These are phyloP conservation scores for Polytrichum formosum DNA, from an alignment of 225 moss, liverwort and hornwort genomes.

Conservation along the genomic window DNA sequence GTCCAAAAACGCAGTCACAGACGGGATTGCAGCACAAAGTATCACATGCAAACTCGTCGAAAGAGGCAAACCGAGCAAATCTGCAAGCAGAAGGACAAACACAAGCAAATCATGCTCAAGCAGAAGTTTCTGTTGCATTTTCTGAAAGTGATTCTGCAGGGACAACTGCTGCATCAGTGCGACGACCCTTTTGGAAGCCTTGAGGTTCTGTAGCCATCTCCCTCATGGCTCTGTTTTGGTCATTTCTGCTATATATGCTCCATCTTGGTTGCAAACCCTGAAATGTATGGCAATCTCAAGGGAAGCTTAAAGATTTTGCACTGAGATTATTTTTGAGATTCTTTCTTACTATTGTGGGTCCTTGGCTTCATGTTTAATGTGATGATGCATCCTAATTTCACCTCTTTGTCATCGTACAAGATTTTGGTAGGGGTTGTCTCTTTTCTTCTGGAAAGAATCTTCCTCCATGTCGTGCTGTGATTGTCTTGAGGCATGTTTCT, in stretches of 20 bases:
- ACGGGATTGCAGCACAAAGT: slow-evolving; percentile 21
- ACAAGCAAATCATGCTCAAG: slow-evolving; percentile 15
- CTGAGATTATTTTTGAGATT: too few relatives aligned
- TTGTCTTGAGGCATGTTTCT: too few relatives aligned
- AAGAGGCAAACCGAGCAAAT: slow-evolving; percentile 18
- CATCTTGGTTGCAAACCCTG: too few relatives aligned
- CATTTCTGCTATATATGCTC: neutral
- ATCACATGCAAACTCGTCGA: slow-evolving; percentile 23
- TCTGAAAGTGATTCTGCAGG: slow-evolving; percentile 39
- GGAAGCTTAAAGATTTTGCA: too few relatives aligned
- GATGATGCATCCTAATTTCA: too few relatives aligned
- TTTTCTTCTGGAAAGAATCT: too few relatives aligned
- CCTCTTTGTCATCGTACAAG: too few relatives aligned
- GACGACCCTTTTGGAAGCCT: slow-evolving; percentile 43
- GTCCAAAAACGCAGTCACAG: slow-evolving; percentile 23
- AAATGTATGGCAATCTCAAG: too few relatives aligned
- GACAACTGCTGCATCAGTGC: slow-evolving; percentile 37
- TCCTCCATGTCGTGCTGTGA: too few relatives aligned
- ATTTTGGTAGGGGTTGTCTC: too few relatives aligned
- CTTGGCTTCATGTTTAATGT: too few relatives aligned
- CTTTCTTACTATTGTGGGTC: too few relatives aligned
- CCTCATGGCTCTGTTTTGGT: neutral
- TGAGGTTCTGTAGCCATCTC: slow-evolving; percentile 3
- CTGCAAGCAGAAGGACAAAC: slow-evolving; percentile 3
- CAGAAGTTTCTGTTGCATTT: slow-evolving; percentile 19